Evolutionary conservation across 306 rosid genomes (phyloP), one percentile per base, ranked within the genome.

Genomic region (Quercus dentata): DNA sequence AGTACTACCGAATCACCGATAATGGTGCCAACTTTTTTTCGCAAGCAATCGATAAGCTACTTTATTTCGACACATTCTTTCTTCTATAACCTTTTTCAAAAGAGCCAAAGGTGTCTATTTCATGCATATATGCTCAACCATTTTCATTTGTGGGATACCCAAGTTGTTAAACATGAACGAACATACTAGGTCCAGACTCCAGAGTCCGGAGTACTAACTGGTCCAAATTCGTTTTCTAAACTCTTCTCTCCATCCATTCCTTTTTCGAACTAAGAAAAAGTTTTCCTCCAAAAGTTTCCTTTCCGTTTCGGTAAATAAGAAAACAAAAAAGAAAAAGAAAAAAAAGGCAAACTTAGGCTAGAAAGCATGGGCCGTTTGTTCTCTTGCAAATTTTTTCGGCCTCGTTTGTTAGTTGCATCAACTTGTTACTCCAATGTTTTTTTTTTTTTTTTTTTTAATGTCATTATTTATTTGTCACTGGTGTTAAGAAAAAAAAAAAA

Each of bases 71-170:
- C 51, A 19, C 52, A 33, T 67, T 67, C 72, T 33, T 19, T 46
- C 14, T 67, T 65, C 71, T 11, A 30, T 8, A 41, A 33, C 72
- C 35, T 19, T 67, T 23, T 67, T 19, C 19, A 58, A 55, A 55
- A 56, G 52, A 27, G 62, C 65, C 62, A 70, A 78, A 57, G 27
- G 52, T 58, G 76, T 71, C 76, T 13, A 57, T 78, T 59, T 71
- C 76, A 15, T 21, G 82, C 82, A 78, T 78, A 78, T 78, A 78
- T 78, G 63, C 82, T 12, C 82, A 46, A 44, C 82, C 71, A 78
- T 78, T 57, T 71, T 59, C 72, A 12, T 56, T 38, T 71, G 65
- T 78, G 59, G 74, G 71, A 31, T 46, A 28, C 25, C 71, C 82
- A 59, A 71, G 38, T 68, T 67, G 72, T 67, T 31, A 67, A 49